phyloP scores from a whole-genome alignment of 2,329 filamentous ascomycete species.

The Ophiostoma himal-ulmi region DNA sequence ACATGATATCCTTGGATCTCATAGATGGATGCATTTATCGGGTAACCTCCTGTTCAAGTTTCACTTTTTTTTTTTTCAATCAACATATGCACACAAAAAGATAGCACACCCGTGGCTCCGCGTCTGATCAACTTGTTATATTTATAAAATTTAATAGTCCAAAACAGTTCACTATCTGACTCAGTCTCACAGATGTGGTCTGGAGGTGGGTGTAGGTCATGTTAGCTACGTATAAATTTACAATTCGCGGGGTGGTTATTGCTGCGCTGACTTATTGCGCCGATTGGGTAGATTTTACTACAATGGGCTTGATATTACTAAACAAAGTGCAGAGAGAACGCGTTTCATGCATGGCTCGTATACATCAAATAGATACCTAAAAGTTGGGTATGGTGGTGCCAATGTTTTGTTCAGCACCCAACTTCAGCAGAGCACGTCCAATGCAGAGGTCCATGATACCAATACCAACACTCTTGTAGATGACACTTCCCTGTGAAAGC shows the following conservation, averaged over 20 bases:
- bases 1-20: no score
- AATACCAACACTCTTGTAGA: slow-evolving; percentile 64
- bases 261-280: background rate
- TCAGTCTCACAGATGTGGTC: background rate
- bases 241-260: background rate
- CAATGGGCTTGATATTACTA: background rate
- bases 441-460: slow-evolving; percentile 64
- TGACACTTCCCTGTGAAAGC: slow-evolving; percentile 57
- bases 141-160: background rate
- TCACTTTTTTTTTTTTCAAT: background rate
- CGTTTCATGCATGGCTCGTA: background rate
- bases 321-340: background rate
- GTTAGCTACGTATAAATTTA: background rate
- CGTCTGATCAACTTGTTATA: background rate
- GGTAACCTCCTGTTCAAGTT: background rate
- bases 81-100: background rate
- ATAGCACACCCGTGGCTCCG: background rate
- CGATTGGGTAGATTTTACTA: background rate
- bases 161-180: background rate
- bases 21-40: no score
- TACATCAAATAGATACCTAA: slow-evolving; percentile 36
- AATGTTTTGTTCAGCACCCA: slow-evolving; percentile 50
- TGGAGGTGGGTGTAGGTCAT: background rate
- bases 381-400: slow-evolving; percentile 34
- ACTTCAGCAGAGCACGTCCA: slow-evolving; percentile 49